Conservation (phyloP, 2,329 filamentous ascomycete species). For the Aspergillus brunneoviolaceus region DNA sequence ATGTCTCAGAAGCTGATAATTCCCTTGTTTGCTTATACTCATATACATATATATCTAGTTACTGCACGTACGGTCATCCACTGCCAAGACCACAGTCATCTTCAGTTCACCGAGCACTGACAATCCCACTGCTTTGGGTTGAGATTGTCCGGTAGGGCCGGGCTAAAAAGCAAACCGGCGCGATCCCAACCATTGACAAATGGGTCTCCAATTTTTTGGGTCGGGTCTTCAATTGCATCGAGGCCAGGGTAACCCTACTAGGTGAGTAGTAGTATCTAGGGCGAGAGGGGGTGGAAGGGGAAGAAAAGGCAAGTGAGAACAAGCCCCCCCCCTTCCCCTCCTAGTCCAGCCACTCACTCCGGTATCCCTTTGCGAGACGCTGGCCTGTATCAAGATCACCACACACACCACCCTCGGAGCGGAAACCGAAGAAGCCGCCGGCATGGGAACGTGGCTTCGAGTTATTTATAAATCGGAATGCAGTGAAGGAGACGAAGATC, state of each 20-base stretch:
- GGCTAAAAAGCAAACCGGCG: background rate
- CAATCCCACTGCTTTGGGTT: background rate
- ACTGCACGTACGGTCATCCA: slow-evolving; percentile 8
- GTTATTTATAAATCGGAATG: background rate
- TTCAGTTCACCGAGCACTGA: slow-evolving; percentile 1
- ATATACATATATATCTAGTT: no score
- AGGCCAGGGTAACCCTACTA: no score
- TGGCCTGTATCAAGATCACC: slow-evolving; percentile 6
- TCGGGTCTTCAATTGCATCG: background rate
- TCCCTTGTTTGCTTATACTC: background rate
- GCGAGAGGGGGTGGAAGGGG: background rate
- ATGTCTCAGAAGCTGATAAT: background rate
- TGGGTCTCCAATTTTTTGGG: background rate
- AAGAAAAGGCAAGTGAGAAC: background rate
- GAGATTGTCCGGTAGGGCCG: slow-evolving; percentile 5
- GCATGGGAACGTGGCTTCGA: slow-evolving; percentile 4
- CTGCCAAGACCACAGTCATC: slow-evolving; percentile 5
- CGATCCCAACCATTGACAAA: background rate
- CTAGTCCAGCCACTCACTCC: slow-evolving; percentile 2
- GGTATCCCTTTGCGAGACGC: slow-evolving; percentile 4
- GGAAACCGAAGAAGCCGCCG: slow-evolving; percentile 1
- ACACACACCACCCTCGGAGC: background rate
- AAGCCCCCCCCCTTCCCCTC: background rate
- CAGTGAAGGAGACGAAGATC: background rate
- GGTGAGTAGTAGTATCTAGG: background rate